phyloP scores from a whole-genome alignment of 1,284 basidiomycete species.

The Apiotrichum mycotoxinovorans region DNA sequence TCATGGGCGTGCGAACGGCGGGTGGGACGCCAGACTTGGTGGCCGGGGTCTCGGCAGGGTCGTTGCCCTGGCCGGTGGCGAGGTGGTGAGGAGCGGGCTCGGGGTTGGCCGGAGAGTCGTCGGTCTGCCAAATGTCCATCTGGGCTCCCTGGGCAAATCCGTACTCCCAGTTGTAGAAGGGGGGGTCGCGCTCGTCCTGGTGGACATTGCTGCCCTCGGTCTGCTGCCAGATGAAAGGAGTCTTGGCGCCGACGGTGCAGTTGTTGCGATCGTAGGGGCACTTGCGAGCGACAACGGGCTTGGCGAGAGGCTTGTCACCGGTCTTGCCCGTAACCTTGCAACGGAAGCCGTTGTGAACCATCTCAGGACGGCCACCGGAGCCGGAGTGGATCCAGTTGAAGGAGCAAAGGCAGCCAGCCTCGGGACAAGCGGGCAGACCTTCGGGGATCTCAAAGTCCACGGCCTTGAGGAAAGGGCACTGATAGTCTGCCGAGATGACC shows the following conservation, averaged over 20 bases:
- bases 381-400: conserved; percentile 62
- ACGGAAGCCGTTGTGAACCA: conserved; percentile 69
- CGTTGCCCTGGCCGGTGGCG: not conserved
- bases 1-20: too few species aligned
- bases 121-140: conserved; percentile 20
- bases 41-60: not conserved
- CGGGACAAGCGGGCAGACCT: conserved; percentile 64
- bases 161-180: conserved; percentile 27
- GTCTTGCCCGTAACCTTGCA: conserved; percentile 59
- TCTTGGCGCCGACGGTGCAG: conserved; percentile 19
- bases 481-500: conserved; percentile 69
- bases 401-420: conserved; percentile 63
- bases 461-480: conserved; percentile 59
- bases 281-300: conserved; percentile 7
- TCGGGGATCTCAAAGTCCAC: conserved; percentile 60
- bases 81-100: not conserved
- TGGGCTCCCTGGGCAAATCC: conserved; percentile 31
- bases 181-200: conserved; percentile 20
- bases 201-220: conserved; percentile 56
- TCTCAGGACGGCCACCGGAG: conserved; percentile 1
- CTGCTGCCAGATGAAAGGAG: conserved; percentile 1
- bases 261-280: conserved; percentile 17
- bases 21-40: too few species aligned
- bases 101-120: not conserved
- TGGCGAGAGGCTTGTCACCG: conserved; percentile 23